Evolutionary conservation across 305 asterid species (phyloP).

Genomic region (Fraxinus latifolia): DNA sequence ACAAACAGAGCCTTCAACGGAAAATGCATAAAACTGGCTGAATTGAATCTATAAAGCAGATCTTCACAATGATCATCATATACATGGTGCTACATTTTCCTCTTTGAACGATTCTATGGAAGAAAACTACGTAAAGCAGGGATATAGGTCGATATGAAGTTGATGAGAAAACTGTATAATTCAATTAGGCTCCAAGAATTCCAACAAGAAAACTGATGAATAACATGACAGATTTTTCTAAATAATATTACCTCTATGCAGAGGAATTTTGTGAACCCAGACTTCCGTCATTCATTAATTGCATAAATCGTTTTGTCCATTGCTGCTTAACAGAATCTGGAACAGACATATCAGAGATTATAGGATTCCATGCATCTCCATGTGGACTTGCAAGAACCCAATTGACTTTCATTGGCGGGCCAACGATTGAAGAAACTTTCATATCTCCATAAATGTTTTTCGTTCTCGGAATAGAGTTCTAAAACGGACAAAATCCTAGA

Average conservation of each 20-base stretch:
- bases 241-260: conserved; percentile 30
- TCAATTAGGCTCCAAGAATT: background rate
- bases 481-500: conserved; percentile 8
- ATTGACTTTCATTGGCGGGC: conserved; percentile 58
- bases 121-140: background rate
- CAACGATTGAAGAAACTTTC: conserved; percentile 32
- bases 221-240: background rate
- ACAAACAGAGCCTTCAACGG: background rate
- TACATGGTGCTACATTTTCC: background rate
- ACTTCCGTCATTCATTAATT: conserved; percentile 39
- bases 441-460: conserved; percentile 17
- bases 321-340: conserved; percentile 64
- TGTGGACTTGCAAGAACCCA: conserved; percentile 67
- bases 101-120: background rate
- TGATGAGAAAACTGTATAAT: background rate
- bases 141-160: background rate
- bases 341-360: conserved; percentile 41
- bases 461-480: conserved; percentile 34
- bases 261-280: conserved; percentile 16
- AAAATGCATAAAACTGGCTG: background rate
- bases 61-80: background rate
- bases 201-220: background rate
- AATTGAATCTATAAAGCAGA: background rate
- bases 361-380: conserved; percentile 71
- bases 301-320: conserved; percentile 61